These are phyloP conservation scores for Penicillium tannophilum DNA, from an alignment of 495 filamentous ascomycete species.

Conservation along the genomic window DNA sequence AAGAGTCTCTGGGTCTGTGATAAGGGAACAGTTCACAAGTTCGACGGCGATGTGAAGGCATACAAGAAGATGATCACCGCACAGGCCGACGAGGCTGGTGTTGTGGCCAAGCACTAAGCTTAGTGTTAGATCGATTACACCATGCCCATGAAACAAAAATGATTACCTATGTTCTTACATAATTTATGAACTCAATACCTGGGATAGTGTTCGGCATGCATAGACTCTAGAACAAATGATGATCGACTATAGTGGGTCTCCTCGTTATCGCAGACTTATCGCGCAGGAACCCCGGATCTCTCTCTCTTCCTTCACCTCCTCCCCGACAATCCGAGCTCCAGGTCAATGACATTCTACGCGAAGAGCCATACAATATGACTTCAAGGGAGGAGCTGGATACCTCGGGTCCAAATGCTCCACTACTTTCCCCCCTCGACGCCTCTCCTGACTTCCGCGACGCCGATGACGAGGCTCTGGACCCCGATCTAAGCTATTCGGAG, in stretches of 20 bases:
- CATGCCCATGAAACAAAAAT: background rate
- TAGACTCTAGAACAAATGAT: background rate
- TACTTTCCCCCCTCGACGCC: slow-evolving; percentile 28
- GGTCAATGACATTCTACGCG: background rate
- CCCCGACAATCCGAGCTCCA: background rate
- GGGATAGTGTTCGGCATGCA: background rate
- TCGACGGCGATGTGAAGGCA: slow-evolving; percentile 90
- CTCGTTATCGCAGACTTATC: slow-evolving; percentile 5
- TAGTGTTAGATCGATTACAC: background rate
- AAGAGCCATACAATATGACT: slow-evolving; percentile 27
- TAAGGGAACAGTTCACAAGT: slow-evolving; percentile 92
- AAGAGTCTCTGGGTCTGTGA: slow-evolving; percentile 96
- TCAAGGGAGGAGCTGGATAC: slow-evolving; percentile 27
- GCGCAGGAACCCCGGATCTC: slow-evolving; percentile 12
- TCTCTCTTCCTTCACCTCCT: background rate
- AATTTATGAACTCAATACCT: background rate
- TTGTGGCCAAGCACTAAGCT: slow-evolving; percentile 53
- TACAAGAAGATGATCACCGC: slow-evolving; percentile 96
- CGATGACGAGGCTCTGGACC: slow-evolving; percentile 15
- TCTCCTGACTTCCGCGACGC: slow-evolving; percentile 15
- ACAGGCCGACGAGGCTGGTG: slow-evolving; percentile 85
- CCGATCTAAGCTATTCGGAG: slow-evolving; percentile 27
- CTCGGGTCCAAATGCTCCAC: slow-evolving; percentile 30
- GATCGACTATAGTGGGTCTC: background rate
- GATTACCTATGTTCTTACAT: background rate